These are phyloP conservation scores for Rhizophora mangle DNA, from an alignment of 345 rosid species.

Conservation along the genomic window DNA sequence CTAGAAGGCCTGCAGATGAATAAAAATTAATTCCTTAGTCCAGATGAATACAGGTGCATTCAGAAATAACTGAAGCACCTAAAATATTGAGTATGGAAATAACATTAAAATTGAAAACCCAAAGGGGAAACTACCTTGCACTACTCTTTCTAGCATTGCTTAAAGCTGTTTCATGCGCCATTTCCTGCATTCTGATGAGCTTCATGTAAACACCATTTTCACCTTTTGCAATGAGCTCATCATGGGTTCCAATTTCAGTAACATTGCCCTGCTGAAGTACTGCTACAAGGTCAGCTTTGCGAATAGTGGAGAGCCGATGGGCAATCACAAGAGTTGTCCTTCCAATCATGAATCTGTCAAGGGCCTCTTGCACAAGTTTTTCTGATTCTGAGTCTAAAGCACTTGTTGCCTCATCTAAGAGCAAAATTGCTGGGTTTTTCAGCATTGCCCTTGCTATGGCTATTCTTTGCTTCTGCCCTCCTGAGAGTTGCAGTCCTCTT, in stretches of 20 bases:
- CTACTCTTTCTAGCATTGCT: conserved; percentile 96
- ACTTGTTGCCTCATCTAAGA: conserved; percentile 94
- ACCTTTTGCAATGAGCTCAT: conserved; percentile 82
- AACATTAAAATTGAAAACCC: background rate
- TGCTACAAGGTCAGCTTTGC: conserved; percentile 96
- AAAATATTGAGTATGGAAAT: background rate
- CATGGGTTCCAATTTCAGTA: conserved; percentile 86
- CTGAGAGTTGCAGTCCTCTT: conserved; percentile 93
- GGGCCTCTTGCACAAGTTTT: conserved; percentile 94
- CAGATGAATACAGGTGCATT: background rate
- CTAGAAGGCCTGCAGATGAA: conserved; percentile 79
- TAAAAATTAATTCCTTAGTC: background rate
- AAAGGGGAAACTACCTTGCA: conserved; percentile 55
- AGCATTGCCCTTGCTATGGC: conserved; percentile 99
- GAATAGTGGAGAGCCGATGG: conserved; percentile 92
- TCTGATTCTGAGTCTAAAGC: conserved; percentile 96
- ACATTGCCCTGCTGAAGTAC: conserved; percentile 96
- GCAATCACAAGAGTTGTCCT: conserved; percentile 97
- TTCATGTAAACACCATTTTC: conserved; percentile 89
- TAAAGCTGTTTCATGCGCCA: conserved; percentile 91
- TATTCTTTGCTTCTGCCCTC: conserved; percentile 97
- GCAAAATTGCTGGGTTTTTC: conserved; percentile 88
- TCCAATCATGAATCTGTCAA: conserved; percentile 96
- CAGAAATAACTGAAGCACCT: background rate
- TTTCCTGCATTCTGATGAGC: conserved; percentile 92